Base-by-base conservation (phyloP, 345 rosid genomes). In the Camelina hispida region DNA sequence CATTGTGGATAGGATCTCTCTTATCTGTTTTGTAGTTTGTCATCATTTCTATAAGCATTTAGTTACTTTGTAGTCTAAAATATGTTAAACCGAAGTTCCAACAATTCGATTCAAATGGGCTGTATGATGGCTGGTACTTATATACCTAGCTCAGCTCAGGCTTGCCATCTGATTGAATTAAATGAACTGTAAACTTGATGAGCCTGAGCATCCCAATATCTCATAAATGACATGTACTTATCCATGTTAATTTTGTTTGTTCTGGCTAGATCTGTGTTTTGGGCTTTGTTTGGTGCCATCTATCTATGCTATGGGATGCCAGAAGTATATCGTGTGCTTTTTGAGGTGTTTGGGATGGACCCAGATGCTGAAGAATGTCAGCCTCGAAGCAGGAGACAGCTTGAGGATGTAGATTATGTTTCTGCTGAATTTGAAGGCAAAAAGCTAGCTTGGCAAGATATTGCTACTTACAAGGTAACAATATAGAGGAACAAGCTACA, bases 321-420 rank as follows among this genome's bases (percentile, higher is more conserved):
- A 18, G 97, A 95, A 83, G 99, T 95, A 58, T 95, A 90, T 66
- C 92, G 93, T 22, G 85, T 90, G 40, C 96, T 95, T 58, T 95
- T 95, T 63, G 97, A 95, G 82, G 99, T 95, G 13, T 92, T 95
- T 66, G 99, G 93, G 72, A 89, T 95, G 99, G 99, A 95, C 62
- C 97, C 96, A 37, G 97, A 92, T 15, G 90, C 90, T 6, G 96
- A 92, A 37, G 97, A 92, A 4, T 91, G 96, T 81, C 96, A 92
- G 46, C 99, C 99, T 55, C 89, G 85, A 65, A 73, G 89, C 28
- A 87, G 99, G 68, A 89, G 99, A 74, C 99, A 95, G 77, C 97
- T 90, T 25, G 97, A 89, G 82, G 97, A 95, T 72, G 96, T 92
- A 65, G 97, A 95, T 83, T 87, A 85, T 79, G 99, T 95, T 54